phyloP scores from a whole-genome alignment of 164 flowering plant species.

The Magnolia kwangsiensis region DNA sequence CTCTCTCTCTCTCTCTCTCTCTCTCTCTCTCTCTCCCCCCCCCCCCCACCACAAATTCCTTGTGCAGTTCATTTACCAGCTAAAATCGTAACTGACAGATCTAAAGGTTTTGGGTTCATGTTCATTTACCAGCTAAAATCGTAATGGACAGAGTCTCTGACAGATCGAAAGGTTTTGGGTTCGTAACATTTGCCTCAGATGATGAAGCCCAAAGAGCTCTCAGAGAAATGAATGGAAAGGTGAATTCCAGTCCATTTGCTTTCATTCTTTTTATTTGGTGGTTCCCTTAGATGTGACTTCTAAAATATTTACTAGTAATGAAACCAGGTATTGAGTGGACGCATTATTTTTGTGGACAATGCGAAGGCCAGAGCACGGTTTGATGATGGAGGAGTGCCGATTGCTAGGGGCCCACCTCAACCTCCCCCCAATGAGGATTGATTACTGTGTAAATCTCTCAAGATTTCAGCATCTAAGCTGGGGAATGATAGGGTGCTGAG shows the following conservation, averaged over 20 bases:
- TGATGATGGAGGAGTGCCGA: constrained; percentile 42
- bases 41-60: too few relatives aligned
- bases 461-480: not conserved
- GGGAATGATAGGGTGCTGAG: not conserved
- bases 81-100: too few relatives aligned
- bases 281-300: not conserved
- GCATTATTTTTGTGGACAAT: constrained; percentile 63
- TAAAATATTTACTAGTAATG: not conserved
- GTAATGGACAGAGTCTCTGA: constrained; percentile 63
- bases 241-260: constrained; percentile 7
- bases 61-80: too few relatives aligned
- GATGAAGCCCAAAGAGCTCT: constrained; percentile 74
- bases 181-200: constrained; percentile 81
- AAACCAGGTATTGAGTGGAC: constrained; percentile 63
- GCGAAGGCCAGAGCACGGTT: constrained; percentile 48
- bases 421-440: constrained; percentile 18
- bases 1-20: too few relatives aligned
- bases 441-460: not conserved
- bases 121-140: constrained; percentile 50
- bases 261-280: not conserved
- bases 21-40: not conserved
- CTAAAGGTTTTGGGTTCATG: too few relatives aligned
- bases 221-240: constrained; percentile 82
- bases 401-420: constrained; percentile 86
- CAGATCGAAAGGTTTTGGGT: constrained; percentile 89